A percentile compares a stretch with the other conserved stretches of the same genome.
These are phyloP conservation scores for Teunomyces aglyptinius DNA, from an alignment of 805 yeast species.

Conservation along the genomic window DNA sequence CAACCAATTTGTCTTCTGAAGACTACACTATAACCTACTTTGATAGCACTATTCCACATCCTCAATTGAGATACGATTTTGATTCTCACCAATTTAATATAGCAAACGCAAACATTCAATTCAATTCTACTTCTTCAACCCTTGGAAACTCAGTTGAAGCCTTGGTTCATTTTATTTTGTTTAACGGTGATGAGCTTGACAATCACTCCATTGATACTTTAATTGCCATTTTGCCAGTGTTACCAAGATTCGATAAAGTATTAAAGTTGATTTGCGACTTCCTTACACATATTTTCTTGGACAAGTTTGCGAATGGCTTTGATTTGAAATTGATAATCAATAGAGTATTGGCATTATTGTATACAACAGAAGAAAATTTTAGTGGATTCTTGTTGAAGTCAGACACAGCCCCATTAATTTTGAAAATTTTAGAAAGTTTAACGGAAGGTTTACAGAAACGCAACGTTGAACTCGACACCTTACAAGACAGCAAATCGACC, in stretches of 20 bases:
- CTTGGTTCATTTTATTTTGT: constrained; percentile 68
- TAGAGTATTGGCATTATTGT: constrained; percentile 53
- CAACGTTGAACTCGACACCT: neutral
- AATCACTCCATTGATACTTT: constrained; percentile 13
- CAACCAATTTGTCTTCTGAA: neutral
- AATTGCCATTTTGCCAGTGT: constrained; percentile 32
- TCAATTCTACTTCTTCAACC: constrained; percentile 4
- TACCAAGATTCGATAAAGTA: constrained; percentile 31
- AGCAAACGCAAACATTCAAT: constrained; percentile 9
- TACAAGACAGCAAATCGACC: neutral
- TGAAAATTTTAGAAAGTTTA: constrained; percentile 48
- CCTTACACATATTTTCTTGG: constrained; percentile 21
- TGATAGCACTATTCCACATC: constrained; percentile 32
- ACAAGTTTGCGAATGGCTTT: constrained; percentile 22
- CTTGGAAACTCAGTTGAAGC: constrained; percentile 47
- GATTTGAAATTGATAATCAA: constrained; percentile 36
- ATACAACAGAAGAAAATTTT: constrained; percentile 56
- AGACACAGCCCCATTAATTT: constrained; percentile 55
- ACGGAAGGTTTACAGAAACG: constrained; percentile 31
- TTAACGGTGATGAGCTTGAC: constrained; percentile 16
- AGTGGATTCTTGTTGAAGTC: constrained; percentile 70
- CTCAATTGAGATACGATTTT: constrained; percentile 45
- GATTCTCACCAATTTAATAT: constrained; percentile 28
- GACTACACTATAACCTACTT: constrained; percentile 22
- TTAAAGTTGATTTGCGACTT: constrained; percentile 20